A percentile compares a stretch with the other conserved stretches of the same genome.
Evolutionary conservation across 2,329 filamentous ascomycete genomes (phyloP).

Genomic region (Aureobasidium melanogenum): DNA sequence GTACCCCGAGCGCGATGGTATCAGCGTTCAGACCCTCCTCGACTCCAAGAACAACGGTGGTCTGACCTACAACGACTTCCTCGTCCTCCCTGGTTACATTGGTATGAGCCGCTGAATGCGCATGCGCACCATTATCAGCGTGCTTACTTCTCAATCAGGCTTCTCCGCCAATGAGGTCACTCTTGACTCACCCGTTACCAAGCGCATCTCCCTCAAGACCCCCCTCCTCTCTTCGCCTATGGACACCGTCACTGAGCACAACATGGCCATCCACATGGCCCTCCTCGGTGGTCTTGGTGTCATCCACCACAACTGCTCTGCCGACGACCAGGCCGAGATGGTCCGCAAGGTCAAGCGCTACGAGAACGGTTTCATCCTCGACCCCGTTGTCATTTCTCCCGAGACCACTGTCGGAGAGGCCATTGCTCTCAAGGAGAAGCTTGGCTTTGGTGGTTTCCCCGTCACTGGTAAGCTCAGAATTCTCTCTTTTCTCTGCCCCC

Average conservation of each 20-base stretch:
- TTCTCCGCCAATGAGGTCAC: constrained; percentile 85
- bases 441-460: constrained; percentile 97
- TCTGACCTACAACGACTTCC: constrained; percentile 98
- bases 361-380: constrained; percentile 97
- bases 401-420: constrained; percentile 85
- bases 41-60: constrained; percentile 88
- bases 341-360: constrained; percentile 98
- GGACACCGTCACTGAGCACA: constrained; percentile 98
- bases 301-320: constrained; percentile 99
- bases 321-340: constrained; percentile 96
- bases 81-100: constrained; percentile 93
- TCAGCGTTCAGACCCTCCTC: constrained; percentile 77
- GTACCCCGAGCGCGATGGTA: constrained; percentile 74
- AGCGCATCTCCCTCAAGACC: constrained; percentile 91
- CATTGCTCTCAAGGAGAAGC: constrained; percentile 88
- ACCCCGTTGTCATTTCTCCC: constrained; percentile 85
- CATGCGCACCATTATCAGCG: constrained; percentile 16
- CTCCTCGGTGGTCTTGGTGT: constrained; percentile 83
- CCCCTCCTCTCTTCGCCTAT: constrained; percentile 97
- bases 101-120: constrained; percentile 37
- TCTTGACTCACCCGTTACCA: constrained; percentile 87
- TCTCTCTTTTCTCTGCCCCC: constrained; percentile 15
- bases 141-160: constrained; percentile 37
- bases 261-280: constrained; percentile 98
- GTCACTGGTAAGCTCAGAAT: constrained; percentile 73